Base-by-base conservation (phyloP, 768 basidiomycete genomes). In the Phaeotremella skinneri region DNA sequence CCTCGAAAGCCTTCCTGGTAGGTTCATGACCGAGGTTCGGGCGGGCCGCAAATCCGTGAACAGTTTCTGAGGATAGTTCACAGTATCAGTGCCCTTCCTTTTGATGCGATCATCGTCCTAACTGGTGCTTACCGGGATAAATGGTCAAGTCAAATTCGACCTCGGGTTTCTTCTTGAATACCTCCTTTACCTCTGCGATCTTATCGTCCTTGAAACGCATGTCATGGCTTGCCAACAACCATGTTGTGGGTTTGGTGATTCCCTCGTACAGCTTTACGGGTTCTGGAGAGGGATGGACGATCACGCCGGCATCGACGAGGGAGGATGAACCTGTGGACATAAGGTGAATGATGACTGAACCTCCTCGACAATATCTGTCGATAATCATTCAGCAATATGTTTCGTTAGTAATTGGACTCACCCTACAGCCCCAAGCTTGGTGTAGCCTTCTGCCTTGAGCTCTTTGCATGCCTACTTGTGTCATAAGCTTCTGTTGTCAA, bases 31-130 rank as follows among this genome's bases (percentile, higher is more conserved):
- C 78, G 45, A 85, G 76, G 66, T 85, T 77, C 1, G 81, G 85
- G 31, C 85, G 79, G 2, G 84, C 84, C 6, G 84, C 85, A n/a
- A 84, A 87, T 31, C 85, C 85, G 62, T 86, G 85, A 5, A 61
- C 43, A 1, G 79, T 83, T 31, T 82, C 82, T 82, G 45, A 9
- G 56, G 14, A 0, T 6, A 34, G 9, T 13, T 21, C 6, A 14
- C 43, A 45, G 21, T 21, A 7, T 14, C 43, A 45, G 6, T 14
- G 13, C 20, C 34, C 34, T 7, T 7, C 17, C 17, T 37, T 17
- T 7, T 7, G 34, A 37, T 17, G 9, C 34, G 34, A 37, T 7
- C 7, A 7, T 7, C 34, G 17, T 7, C 9, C 34, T 37, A 7
- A 37, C 17, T 37, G 34, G 1, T 26, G 58, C 69, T 52, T 31